Percentiles rank a stretch among this genome's conserved stretches.
phyloP scores from a whole-genome alignment of 805 yeast genomes.

The Zygoascus tannicola region DNA sequence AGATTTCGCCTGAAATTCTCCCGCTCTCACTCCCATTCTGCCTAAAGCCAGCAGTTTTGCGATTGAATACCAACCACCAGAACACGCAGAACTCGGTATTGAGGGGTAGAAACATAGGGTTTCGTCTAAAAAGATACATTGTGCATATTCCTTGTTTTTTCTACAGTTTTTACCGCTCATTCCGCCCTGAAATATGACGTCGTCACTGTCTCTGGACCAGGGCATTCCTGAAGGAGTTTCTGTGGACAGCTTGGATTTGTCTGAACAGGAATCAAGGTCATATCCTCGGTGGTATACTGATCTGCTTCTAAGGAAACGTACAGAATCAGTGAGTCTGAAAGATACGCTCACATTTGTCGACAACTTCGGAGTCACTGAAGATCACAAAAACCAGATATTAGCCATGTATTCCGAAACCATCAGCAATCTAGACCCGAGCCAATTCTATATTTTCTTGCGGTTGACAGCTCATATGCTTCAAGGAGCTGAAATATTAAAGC shows the following conservation, averaged over 20 bases:
- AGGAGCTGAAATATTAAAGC: slow-evolving; percentile 37
- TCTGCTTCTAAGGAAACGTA: slow-evolving; percentile 56
- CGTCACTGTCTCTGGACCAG: no score
- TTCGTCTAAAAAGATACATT: not conserved
- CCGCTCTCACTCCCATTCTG: no score
- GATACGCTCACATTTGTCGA: slow-evolving; percentile 74
- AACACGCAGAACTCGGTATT: no score
- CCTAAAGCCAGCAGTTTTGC: no score
- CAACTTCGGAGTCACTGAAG: slow-evolving; percentile 59
- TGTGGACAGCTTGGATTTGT: slow-evolving; percentile 41
- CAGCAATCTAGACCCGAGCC: slow-evolving; percentile 69
- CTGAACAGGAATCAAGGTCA: slow-evolving; percentile 71
- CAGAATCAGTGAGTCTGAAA: slow-evolving; percentile 53
- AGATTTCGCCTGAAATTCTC: no score
- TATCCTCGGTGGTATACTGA: slow-evolving; percentile 92
- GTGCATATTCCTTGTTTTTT: not conserved
- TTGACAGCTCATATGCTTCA: slow-evolving; percentile 62
- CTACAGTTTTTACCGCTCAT: not conserved
- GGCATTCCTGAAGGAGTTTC: slow-evolving; percentile 10
- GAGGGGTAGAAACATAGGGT: no score
- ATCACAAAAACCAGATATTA: slow-evolving; percentile 35
- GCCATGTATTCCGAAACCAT: slow-evolving; percentile 27
- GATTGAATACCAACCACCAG: no score
- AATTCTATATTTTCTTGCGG: slow-evolving; percentile 80
- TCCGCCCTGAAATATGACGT: no score